Percentiles rank a stretch among this genome's conserved stretches.
These are phyloP conservation scores for Pseudoscleropodium purum DNA, from an alignment of 225 moss, liverwort and hornwort genomes.

Conservation along the genomic window DNA sequence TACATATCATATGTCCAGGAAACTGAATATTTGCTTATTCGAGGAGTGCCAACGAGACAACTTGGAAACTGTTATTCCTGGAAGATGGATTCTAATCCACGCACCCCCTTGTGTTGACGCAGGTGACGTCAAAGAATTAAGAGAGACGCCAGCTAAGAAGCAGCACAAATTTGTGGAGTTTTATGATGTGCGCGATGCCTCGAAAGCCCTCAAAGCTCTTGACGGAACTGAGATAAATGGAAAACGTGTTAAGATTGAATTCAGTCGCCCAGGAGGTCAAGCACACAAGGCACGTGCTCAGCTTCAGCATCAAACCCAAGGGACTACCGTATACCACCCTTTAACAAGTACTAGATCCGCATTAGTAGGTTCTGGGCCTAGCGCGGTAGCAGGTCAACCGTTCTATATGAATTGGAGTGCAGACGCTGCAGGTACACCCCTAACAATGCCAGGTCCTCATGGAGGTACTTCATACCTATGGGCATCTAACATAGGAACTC, in stretches of 20 bases:
- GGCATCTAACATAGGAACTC: constrained; percentile 48
- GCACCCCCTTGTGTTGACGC: not conserved
- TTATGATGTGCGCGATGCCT: constrained; percentile 85
- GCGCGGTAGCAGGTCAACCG: constrained; percentile 47
- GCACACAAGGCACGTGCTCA: constrained; percentile 67
- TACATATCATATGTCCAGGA: not conserved
- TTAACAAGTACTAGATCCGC: constrained; percentile 23
- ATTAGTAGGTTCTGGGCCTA: constrained; percentile 28
- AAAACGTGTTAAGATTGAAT: constrained; percentile 89
- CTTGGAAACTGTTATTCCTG: not conserved
- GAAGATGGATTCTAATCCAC: not conserved
- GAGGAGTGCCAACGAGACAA: not conserved
- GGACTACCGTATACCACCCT: not conserved
- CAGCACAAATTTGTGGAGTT: constrained; percentile 98
- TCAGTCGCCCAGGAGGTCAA: constrained; percentile 92
- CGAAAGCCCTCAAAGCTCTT: constrained; percentile 61
- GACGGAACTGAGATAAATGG: constrained; percentile 89
- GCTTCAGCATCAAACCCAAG: constrained; percentile 48
- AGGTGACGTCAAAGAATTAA: constrained; percentile 84
- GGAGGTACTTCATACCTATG: constrained; percentile 43
- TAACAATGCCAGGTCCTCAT: constrained; percentile 39
- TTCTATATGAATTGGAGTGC: constrained; percentile 52
- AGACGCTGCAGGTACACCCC: constrained; percentile 37
- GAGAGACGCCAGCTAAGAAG: constrained; percentile 83
- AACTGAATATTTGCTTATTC: not conserved